Evolutionary conservation across 73 alveolate genomes (phyloP).

Genomic region (Stentor coeruleus): DNA sequence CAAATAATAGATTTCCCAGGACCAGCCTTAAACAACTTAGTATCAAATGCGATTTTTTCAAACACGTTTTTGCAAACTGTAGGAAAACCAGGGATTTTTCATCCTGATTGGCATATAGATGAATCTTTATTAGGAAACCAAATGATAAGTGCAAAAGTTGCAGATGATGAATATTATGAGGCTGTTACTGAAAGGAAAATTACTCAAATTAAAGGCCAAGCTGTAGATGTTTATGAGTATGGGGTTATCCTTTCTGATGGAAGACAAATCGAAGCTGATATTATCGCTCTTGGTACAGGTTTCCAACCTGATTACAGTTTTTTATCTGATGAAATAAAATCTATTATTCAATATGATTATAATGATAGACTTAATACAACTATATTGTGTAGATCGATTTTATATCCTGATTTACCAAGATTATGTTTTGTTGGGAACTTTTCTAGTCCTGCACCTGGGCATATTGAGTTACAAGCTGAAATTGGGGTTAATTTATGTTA

Average conservation of each 20-base stretch:
- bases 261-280: not conserved
- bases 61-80: no score
- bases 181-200: not conserved
- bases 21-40: not conserved
- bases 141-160: not conserved
- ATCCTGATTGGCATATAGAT: not conserved
- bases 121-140: not conserved
- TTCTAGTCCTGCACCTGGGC: not conserved
- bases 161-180: not conserved
- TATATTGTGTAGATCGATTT: not conserved
- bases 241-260: not conserved
- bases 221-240: not conserved
- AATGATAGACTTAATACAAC: not conserved
- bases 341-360: not conserved
- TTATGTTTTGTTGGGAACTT: not conserved
- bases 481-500: not conserved
- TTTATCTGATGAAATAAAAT: not conserved
- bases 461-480: conserved; percentile 2
- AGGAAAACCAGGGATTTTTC: not conserved
- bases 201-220: not conserved
- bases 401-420: conserved; percentile 8
- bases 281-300: not conserved
- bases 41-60: not conserved
- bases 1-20: not conserved
- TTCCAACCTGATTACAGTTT: not conserved